Evolutionary conservation across 2,329 filamentous ascomycete species (phyloP), one percentile per base, ranked within the genome.

Genomic region (Lachnellula occidentalis): DNA sequence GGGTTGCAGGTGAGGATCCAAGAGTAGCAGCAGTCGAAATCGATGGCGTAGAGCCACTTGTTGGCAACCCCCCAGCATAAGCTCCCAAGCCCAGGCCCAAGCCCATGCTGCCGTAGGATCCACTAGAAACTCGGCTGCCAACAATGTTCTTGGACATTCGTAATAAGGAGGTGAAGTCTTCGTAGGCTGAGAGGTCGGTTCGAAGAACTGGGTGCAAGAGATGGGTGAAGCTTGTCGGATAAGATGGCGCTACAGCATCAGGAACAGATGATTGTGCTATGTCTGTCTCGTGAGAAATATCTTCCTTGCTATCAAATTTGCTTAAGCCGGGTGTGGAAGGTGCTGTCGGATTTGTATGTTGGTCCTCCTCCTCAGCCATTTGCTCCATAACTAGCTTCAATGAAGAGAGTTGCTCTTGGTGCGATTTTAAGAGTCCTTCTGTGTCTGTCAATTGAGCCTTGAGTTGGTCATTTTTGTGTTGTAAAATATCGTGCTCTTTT

Each of bases 311-410:
- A 53, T 95, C 90, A 55, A 87, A 82, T 61, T 83, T 87, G 67
- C 82, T 83, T 48, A 87, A 76, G 8, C 85, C 86, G 1, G 92
- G 92, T 1, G 92, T 96, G 0, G 90, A 90, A 14, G 83, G 84
- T 17, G 74, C 70, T 9, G 89, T 88, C n/a, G 83, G 79, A 54
- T 81, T 83, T 48, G 85, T 80, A 61, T 82, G 78, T 62, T 43
- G 41, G 11, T 95, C 88, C 61, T 94, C 88, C 57, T 90, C 83
- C 12, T 82, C 77, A 22, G 79, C 81, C 83, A 96, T 89, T 64
- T 87, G 85, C 72, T 96, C 91, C 84, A 99, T 90, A 59, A 96
- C 90, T 19, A 82, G 78, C 72, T 99, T 99, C 59, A 99, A 81
- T 70, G 97, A 89, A 2, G 87, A 80, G 2, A 99, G 77, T 70